Conservation (phyloP, 228 moss, liverwort and hornwort species). For the Sphagnum magellanicum region DNA sequence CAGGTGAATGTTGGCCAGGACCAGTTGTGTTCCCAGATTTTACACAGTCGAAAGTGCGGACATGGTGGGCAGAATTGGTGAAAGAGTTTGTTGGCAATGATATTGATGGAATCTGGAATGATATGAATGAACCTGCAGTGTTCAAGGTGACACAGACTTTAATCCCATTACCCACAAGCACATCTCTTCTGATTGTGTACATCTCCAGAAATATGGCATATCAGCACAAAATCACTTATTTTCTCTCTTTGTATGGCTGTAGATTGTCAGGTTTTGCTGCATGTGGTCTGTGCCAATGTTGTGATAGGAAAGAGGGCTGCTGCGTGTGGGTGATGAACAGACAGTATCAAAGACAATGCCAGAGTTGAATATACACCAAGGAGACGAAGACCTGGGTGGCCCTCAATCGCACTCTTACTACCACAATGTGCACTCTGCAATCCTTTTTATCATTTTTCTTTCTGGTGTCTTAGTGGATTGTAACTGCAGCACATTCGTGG, state of each 20-base stretch:
- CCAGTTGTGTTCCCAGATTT: conserved; percentile 70
- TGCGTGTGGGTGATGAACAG: conserved; percentile 16
- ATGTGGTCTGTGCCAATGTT: no score
- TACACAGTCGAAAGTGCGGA: conserved; percentile 49
- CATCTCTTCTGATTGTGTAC: no score
- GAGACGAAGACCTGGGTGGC: conserved; percentile 85
- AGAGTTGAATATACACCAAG: conserved; percentile 59
- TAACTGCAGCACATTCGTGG: no score
- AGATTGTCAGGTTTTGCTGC: no score
- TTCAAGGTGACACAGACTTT: conserved; percentile 48
- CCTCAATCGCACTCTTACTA: conserved; percentile 62
- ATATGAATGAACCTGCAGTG: conserved; percentile 96
- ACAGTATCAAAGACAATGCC: conserved; percentile 91
- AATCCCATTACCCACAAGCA: no score
- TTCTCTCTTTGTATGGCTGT: no score
- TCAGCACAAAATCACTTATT: no score
- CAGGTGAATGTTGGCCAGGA: conserved; percentile 95
- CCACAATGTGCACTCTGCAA: conserved; percentile 55
- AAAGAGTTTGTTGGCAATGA: conserved; percentile 50
- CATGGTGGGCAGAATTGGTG: conserved; percentile 79
- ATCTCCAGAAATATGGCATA: no score
- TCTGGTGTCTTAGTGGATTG: no score
- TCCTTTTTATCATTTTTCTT: no score
- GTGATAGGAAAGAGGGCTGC: no score
- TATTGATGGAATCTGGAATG: conserved; percentile 95